These are phyloP conservation scores for Linnemannia schmuckeri DNA, from an alignment of 192 early-diverging fungal species.

Conservation along the genomic window DNA sequence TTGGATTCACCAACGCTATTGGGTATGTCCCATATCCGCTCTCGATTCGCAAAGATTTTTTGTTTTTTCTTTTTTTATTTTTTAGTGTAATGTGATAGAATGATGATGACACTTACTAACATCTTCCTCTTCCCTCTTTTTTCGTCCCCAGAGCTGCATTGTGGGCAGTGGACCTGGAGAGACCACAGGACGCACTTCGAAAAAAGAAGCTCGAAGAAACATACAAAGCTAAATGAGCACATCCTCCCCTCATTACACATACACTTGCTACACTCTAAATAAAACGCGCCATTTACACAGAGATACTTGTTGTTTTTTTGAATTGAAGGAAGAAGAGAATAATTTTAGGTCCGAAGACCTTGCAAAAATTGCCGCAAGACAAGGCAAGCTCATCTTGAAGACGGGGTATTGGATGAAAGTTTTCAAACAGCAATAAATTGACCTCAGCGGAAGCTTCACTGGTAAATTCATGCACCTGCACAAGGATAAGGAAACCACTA, in stretches of 20 bases:
- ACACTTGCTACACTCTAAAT: neutral
- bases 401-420: slow-evolving; percentile 54
- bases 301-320: neutral
- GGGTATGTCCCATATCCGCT: slow-evolving; percentile 10
- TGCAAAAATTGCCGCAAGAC: slow-evolving; percentile 54
- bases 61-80: neutral
- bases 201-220: slow-evolving; percentile 29
- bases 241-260: neutral
- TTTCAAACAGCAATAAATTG: slow-evolving; percentile 58
- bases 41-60: neutral
- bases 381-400: slow-evolving; percentile 18
- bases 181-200: slow-evolving; percentile 20
- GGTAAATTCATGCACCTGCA: slow-evolving; percentile 58
- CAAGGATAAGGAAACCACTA: slow-evolving; percentile 39
- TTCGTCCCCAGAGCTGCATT: slow-evolving; percentile 12
- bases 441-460: slow-evolving; percentile 58
- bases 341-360: slow-evolving; percentile 26
- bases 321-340: neutral
- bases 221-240: neutral
- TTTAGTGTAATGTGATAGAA: neutral
- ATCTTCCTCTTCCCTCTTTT: neutral
- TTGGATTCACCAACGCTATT: slow-evolving; percentile 43
- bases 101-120: neutral
- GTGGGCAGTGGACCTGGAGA: slow-evolving; percentile 35
- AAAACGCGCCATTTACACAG: no score